Evolutionary conservation across 2,329 filamentous ascomycete species (phyloP).

Genomic region (Colletotrichum brevisporum): DNA sequence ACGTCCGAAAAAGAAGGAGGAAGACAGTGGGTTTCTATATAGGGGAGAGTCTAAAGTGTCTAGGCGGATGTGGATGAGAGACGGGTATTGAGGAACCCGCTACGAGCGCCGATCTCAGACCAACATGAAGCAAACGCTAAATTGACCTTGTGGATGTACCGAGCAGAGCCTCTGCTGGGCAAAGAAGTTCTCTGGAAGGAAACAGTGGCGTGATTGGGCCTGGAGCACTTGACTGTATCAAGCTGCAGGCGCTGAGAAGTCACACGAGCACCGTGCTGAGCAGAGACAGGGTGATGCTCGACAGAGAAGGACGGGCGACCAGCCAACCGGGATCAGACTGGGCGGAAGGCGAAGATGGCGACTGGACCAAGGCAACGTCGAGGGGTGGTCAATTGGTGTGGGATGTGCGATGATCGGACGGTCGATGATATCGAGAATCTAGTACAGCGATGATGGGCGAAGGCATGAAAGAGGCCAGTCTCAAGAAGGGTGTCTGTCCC

Average conservation of each 20-base stretch:
- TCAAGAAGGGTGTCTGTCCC: constrained; percentile 28
- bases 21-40: constrained; percentile 42
- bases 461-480: constrained; percentile 38
- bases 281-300: constrained; percentile 34
- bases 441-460: constrained; percentile 4
- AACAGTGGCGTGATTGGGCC: constrained; percentile 26
- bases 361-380: constrained; percentile 14
- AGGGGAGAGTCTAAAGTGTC: constrained; percentile 40
- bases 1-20: constrained; percentile 25
- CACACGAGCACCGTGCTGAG: constrained; percentile 18
- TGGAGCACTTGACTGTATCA: constrained; percentile 24
- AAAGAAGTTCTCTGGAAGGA: constrained; percentile 1
- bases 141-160: constrained; percentile 25
- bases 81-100: constrained; percentile 31
- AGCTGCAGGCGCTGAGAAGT: constrained; percentile 24
- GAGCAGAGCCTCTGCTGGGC: constrained; percentile 7
- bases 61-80: constrained; percentile 14
- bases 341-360: constrained; percentile 2
- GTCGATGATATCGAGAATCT: constrained; percentile 10
- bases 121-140: constrained; percentile 43
- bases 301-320: constrained; percentile 23
- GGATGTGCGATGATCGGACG: constrained; percentile 31
- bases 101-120: constrained; percentile 40
- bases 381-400: constrained; percentile 4
- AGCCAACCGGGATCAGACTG: constrained; percentile 33